Evolutionary conservation across 2,329 filamentous ascomycete species (phyloP), one percentile per base, ranked within the genome.

Genomic region (Kalmusia sp.): DNA sequence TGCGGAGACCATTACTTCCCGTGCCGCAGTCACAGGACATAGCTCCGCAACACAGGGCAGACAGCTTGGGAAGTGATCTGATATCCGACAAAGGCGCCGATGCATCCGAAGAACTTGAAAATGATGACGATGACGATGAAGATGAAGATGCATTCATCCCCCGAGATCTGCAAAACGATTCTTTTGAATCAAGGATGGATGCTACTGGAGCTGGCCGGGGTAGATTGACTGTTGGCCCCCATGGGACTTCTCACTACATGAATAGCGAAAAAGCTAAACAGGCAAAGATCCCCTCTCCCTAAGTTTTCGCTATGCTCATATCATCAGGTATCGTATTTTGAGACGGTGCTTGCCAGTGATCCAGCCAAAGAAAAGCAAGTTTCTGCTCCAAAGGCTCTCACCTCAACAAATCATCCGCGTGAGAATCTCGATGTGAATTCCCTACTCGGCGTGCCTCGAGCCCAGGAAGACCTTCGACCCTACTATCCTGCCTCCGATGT

Each of bases 171-270:
- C 37, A 17, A 19, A 35, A 41, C 17, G 11, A 15, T 15, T 6
- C 27, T n/a, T 21, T 22, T 19, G 17, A 35, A 19, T 7, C 15
- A 8, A 39, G n/a, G 24, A 3, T 9, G 3, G n/a, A 43, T 9
- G 17, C 37, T 8, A 31, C 24, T 15, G 15, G 3, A 31, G 17
- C 37, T 35, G 30, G 8, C 24, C 46, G n/a, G 19, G 47, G 47
- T 24, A 40, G 27, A 19, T 19, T 50, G 22, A 30, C 17, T 11
- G 19, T 41, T n/a, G 37, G 24, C 19, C 31, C 44, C 15, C 4
- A 33, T 24, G 47, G 47, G 11, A 43, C 34, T 15, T 50, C 37
- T 5, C 47, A 43, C 12, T 50, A 50, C 28, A 33, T 50, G 6
- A 35, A 34, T 37, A 34, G 28, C 17, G 37, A 50, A 14, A 50